These are phyloP conservation scores for Russula virescens DNA, from an alignment of 768 basidiomycete genomes.

Conservation along the genomic window DNA sequence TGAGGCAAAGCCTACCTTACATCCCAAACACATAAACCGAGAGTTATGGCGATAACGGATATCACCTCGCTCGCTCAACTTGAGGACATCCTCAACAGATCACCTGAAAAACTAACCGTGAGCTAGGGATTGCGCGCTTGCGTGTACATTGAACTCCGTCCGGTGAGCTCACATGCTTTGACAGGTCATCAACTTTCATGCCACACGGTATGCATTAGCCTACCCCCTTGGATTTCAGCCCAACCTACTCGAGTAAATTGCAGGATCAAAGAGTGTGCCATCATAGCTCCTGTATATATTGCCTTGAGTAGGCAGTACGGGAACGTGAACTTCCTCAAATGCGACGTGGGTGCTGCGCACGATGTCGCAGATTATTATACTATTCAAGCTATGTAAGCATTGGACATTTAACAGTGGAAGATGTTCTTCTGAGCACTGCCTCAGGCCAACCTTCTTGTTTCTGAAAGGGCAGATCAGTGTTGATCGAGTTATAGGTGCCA, in stretches of 20 bases:
- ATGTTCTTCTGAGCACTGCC: background rate
- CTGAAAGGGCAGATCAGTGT: constrained; percentile 61
- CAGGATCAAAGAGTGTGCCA: constrained; percentile 88
- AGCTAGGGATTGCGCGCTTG: constrained; percentile 19
- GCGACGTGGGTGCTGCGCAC: constrained; percentile 67
- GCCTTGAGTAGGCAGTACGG: constrained; percentile 60
- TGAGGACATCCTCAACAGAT: constrained; percentile 50
- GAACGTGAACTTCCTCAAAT: constrained; percentile 77
- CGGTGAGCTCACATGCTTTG: constrained; percentile 1
- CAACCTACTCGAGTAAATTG: constrained; percentile 13
- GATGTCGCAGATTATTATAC: constrained; percentile 62
- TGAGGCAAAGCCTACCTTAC: too few species aligned
- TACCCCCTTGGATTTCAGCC: background rate
- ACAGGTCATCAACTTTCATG: constrained; percentile 84
- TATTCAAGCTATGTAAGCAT: constrained; percentile 65
- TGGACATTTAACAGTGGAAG: background rate
- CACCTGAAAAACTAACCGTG: constrained; percentile 61
- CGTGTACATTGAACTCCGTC: background rate
- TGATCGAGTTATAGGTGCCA: constrained; percentile 67
- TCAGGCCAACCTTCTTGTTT: constrained; percentile 85
- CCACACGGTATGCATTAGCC: constrained; percentile 55
- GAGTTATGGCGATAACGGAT: constrained; percentile 54
- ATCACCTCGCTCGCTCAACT: constrained; percentile 60
- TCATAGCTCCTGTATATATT: constrained; percentile 72
- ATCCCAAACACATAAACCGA: too few species aligned